Conservation (phyloP, 345 rosid genomes). For the Aquilaria yunnanensis region DNA sequence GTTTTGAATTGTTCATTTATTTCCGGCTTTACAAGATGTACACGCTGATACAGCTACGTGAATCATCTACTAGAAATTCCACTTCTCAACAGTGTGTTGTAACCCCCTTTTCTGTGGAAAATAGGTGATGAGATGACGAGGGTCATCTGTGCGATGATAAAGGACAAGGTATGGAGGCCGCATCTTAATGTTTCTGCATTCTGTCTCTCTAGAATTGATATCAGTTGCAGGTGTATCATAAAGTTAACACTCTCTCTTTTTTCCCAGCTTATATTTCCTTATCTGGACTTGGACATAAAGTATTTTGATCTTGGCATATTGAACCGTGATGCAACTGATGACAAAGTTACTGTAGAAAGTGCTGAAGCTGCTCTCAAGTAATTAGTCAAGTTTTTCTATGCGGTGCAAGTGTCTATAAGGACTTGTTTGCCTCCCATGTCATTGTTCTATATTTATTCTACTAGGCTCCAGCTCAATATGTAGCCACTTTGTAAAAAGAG, state of each 20-base stretch:
- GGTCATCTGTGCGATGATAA: conserved; percentile 81
- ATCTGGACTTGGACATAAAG: conserved; percentile 76
- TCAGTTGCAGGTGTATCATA: not conserved
- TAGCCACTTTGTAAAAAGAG: too few species aligned
- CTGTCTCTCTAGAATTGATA: conserved; percentile 3
- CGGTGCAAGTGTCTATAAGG: not conserved
- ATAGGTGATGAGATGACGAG: conserved; percentile 97
- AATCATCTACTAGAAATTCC: too few species aligned
- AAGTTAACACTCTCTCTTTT: conserved; percentile 15
- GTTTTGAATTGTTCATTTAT: too few species aligned
- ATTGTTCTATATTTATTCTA: not conserved
- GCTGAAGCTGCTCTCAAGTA: conserved; percentile 88
- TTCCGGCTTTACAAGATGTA: too few species aligned
- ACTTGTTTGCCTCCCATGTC: not conserved
- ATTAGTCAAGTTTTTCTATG: conserved; percentile 15
- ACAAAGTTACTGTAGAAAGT: conserved; percentile 75
- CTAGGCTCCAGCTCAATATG: too few species aligned
- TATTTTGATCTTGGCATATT: conserved; percentile 87
- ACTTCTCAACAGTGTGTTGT: not conserved
- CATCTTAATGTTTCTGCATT: not conserved
- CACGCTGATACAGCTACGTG: too few species aligned
- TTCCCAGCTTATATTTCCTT: conserved; percentile 80
- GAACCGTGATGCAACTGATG: conserved; percentile 89
- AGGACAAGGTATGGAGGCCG: conserved; percentile 57
- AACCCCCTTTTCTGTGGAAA: not conserved